A percentile compares a stretch with the other conserved stretches of the same genome.
These are phyloP conservation scores for Ceratobasidium sp. DNA, from an alignment of 1,284 basidiomycete species.

Conservation along the genomic window DNA sequence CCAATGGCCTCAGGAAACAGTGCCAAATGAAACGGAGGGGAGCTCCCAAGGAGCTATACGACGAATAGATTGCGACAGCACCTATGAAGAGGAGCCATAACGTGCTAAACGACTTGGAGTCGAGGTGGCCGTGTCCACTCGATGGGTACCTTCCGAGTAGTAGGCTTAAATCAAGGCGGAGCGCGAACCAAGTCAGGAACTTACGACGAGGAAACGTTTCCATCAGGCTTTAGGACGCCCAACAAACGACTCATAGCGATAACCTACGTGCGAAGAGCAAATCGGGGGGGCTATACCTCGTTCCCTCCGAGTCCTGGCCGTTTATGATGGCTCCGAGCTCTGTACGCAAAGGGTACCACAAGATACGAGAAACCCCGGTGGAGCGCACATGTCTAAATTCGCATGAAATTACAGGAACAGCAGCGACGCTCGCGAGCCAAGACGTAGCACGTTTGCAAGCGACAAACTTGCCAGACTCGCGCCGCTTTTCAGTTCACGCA, in stretches of 20 bases:
- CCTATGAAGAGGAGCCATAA: slow-evolving; percentile 5
- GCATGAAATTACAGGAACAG: neutral
- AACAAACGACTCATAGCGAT: neutral
- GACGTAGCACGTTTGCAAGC: neutral
- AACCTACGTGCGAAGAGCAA: no score
- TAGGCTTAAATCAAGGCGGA: neutral
- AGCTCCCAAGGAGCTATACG: slow-evolving; percentile 5
- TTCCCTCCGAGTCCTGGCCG: no score
- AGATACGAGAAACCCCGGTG: no score
- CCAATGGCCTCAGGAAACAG: slow-evolving; percentile 34
- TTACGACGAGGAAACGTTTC: no score
- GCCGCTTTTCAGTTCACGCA: neutral
- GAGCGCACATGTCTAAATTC: neutral
- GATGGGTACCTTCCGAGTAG: neutral
- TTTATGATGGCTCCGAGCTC: no score
- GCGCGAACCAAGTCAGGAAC: neutral
- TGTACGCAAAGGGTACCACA: no score
- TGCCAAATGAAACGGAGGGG: slow-evolving; percentile 31
- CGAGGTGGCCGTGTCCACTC: neutral
- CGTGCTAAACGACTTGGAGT: slow-evolving; percentile 10
- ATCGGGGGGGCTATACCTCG: no score
- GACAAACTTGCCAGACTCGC: neutral
- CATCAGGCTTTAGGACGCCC: no score
- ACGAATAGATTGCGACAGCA: slow-evolving; percentile 13
- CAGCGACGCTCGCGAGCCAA: neutral